Percentiles rank a stretch among this genome's conserved stretches.
These are phyloP conservation scores for Dothideomycetes sp. DNA, from an alignment of 2,329 filamentous ascomycete species.

Conservation along the genomic window DNA sequence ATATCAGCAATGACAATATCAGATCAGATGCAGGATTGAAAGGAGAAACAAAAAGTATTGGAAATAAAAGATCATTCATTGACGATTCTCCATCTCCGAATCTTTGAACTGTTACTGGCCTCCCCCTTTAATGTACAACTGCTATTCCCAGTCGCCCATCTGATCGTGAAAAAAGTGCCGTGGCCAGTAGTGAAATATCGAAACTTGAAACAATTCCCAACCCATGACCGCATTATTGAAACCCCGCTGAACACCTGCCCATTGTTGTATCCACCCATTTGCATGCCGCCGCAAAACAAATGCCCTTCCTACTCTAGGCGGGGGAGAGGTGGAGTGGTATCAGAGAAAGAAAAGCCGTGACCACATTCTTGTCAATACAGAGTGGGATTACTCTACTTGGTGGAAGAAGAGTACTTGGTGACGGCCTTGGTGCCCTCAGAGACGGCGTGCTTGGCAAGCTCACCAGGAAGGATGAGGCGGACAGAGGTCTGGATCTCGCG, in stretches of 20 bases:
- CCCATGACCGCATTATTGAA: constrained; percentile 42
- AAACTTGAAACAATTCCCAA: constrained; percentile 25
- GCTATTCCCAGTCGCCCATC: neutral
- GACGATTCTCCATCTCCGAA: neutral
- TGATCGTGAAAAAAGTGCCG: constrained; percentile 6
- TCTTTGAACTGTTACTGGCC: neutral
- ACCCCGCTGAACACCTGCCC: constrained; percentile 27
- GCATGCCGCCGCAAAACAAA: constrained; percentile 10
- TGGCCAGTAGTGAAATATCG: constrained; percentile 8
- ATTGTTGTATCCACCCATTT: constrained; percentile 8
- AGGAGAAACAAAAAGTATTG: neutral
- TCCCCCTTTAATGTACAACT: neutral
- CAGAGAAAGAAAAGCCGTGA: constrained; percentile 12
- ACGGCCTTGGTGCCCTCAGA: constrained; percentile 99
- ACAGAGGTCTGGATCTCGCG: constrained; percentile 99
- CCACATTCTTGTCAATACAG: constrained; percentile 2
- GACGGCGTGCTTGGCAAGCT: constrained; percentile 98
- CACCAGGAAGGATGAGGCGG: constrained; percentile 92
- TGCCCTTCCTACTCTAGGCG: neutral
- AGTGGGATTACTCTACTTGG: constrained; percentile 64
- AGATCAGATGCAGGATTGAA: neutral
- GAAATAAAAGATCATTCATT: neutral
- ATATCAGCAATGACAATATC: neutral
- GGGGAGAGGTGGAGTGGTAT: constrained; percentile 11
- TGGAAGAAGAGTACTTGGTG: constrained; percentile 99